Evolutionary conservation across 2,329 filamentous ascomycete genomes (phyloP).

Genomic region (Aspergillus jensenii): DNA sequence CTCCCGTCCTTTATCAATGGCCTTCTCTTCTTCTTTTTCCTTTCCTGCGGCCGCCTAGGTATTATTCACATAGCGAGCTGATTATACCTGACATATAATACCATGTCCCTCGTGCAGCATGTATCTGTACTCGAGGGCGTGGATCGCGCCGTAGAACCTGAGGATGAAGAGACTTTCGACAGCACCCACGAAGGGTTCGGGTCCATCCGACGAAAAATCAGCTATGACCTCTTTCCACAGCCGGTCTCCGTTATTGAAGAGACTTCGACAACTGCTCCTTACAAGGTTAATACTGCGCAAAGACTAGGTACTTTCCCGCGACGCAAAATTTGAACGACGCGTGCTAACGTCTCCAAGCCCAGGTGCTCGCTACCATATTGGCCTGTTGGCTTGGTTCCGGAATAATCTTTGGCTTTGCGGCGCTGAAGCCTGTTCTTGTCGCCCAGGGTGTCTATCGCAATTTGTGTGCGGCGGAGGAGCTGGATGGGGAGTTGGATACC

Average conservation of each 20-base stretch:
- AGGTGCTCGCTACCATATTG: conserved; percentile 65
- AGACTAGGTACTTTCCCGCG: conserved; percentile 28
- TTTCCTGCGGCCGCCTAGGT: background rate
- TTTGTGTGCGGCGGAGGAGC: conserved; percentile 57
- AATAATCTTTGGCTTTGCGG: conserved; percentile 80
- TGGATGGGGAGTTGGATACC: conserved; percentile 46
- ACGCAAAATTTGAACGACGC: background rate
- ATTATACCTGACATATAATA: background rate
- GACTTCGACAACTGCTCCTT: conserved; percentile 48
- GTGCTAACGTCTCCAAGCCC: conserved; percentile 39
- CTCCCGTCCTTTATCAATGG: background rate
- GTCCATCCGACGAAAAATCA: conserved; percentile 27
- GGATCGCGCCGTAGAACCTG: conserved; percentile 40
- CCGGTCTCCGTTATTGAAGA: conserved; percentile 38
- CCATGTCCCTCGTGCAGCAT: conserved; percentile 55
- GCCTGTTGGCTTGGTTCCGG: conserved; percentile 77
- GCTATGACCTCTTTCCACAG: conserved; percentile 46
- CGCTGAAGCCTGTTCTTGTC: conserved; percentile 78
- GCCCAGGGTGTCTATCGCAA: conserved; percentile 69
- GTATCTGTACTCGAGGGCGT: conserved; percentile 51
- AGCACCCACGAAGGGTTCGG: conserved; percentile 7
- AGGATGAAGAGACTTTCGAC: conserved; percentile 20
- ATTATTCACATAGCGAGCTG: background rate
- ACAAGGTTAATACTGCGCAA: conserved; percentile 46
- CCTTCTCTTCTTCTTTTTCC: background rate